Conservation (phyloP, 2,329 filamentous ascomycete species). For the Pochonia chlamydosporia region DNA sequence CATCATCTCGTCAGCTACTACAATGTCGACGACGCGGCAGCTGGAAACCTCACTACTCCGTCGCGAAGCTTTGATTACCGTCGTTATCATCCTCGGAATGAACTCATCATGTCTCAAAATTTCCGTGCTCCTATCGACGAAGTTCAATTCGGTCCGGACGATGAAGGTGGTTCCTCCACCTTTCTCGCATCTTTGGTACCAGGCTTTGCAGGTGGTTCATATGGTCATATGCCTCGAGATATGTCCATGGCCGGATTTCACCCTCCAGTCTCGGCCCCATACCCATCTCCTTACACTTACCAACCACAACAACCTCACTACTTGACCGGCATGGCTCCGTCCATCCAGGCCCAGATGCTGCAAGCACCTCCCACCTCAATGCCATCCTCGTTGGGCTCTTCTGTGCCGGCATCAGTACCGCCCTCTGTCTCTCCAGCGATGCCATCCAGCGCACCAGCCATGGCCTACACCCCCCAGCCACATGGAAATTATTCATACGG, state of each 20-base stretch:
- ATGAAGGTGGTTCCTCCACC: constrained; percentile 3
- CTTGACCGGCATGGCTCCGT: constrained; percentile 4
- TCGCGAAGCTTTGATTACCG: constrained; percentile 34
- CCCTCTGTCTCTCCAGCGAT: constrained; percentile 11
- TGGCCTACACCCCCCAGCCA: constrained; percentile 5
- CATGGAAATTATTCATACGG: constrained; percentile 17
- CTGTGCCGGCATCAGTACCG: constrained; percentile 12
- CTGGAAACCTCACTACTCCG: constrained; percentile 53
- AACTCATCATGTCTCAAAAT: constrained; percentile 57
- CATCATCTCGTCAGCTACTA: constrained; percentile 92
- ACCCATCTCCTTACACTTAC: constrained; percentile 8
- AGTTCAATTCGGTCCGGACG: constrained; percentile 30
- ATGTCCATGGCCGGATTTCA: constrained; percentile 19
- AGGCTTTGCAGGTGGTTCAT: constrained; percentile 8
- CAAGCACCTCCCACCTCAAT: constrained; percentile 4
- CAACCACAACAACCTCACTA: constrained; percentile 6
- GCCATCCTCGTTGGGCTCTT: background rate
- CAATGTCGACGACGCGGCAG: constrained; percentile 70
- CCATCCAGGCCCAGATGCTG: constrained; percentile 7
- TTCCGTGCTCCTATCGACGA: constrained; percentile 64
- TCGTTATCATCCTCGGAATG: constrained; percentile 47
- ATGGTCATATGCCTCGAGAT: constrained; percentile 18
- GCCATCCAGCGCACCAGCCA: constrained; percentile 1
- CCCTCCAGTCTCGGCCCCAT: constrained; percentile 4
- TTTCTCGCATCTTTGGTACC: constrained; percentile 11